Evolutionary conservation across 768 basidiomycete genomes (phyloP), one percentile per base, ranked within the genome.

Genomic region (Gelatoporia subvermispora): DNA sequence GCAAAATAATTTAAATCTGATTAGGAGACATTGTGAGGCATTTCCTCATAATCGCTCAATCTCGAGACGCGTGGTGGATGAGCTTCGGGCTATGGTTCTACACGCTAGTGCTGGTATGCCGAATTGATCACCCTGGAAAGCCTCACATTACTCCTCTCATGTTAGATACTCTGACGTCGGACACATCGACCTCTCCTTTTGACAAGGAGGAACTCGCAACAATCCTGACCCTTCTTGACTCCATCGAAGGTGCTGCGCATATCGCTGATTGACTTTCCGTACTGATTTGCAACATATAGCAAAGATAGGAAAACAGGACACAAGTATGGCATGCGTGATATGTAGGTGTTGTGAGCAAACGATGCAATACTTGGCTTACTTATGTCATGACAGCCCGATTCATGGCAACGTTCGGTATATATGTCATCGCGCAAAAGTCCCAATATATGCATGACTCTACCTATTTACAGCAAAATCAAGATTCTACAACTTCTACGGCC

Each of bases 401-500:
- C 7, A 74, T 78, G 75, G 64, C 59, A 41, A 53, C 66, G n/a
- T 74, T 75, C 48, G 54, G 76, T 74, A 56, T 39, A 62, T 55
- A 10, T 21, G 22, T 28, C n/a, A n/a, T 5, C 13, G 28, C 13
- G 7, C n/a, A 22, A 10, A 8, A 4, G 7, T 23, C 15, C 23
- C 35, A 11, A 3, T 28, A 20, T 17, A 8, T 10, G 7, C 5
- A 31, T 31, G 5, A 5, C 28, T 31, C 7, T 7, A 7, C 5
- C 20, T 10, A 0, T 21, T 4, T 40, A 18, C 31, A 59, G 58
- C 47, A 5, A 68, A 55, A 63, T 48, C 51, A n/a, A 60, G 68
- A 31, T 77, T 76, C 40, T 55, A 69, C 34, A 70, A 79, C 56
- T 73, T 72, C 42, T 63, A 74, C 51, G 77, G 78, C 3, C 72